Conservation (phyloP, 345 rosid genomes). For the Murraya koenigii region DNA sequence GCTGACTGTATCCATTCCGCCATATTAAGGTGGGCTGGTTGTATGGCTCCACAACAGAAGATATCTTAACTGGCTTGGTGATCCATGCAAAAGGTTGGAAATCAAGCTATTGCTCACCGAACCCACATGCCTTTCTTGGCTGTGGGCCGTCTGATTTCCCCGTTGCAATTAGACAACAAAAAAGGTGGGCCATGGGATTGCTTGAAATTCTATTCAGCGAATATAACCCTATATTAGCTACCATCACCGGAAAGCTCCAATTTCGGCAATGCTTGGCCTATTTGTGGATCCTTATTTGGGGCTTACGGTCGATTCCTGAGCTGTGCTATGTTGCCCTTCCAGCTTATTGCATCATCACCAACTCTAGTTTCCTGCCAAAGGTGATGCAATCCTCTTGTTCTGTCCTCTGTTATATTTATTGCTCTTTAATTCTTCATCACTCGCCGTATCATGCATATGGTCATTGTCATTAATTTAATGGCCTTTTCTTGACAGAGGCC, state of each 20-base stretch:
- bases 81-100: constrained; percentile 65
- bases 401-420: background rate
- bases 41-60: constrained; percentile 64
- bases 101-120: constrained; percentile 19
- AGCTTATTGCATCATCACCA: constrained; percentile 56
- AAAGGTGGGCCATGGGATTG: constrained; percentile 64
- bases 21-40: constrained; percentile 51
- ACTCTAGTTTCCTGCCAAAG: constrained; percentile 62
- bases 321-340: constrained; percentile 52
- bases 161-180: constrained; percentile 39
- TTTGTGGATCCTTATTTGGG: constrained; percentile 30
- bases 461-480: too few species aligned
- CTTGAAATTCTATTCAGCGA: constrained; percentile 47
- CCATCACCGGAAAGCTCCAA: constrained; percentile 31
- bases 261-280: constrained; percentile 51
- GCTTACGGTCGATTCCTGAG: constrained; percentile 51
- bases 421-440: too few species aligned
- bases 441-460: too few species aligned
- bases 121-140: constrained; percentile 60
- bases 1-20: background rate
- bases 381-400: constrained; percentile 15
- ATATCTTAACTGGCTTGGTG: constrained; percentile 41
- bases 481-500: too few species aligned
- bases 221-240: constrained; percentile 34
- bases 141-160: constrained; percentile 47